Percentiles rank a stretch among this genome's conserved stretches.
These are phyloP conservation scores for Poterioochromonas sp. DNA, from an alignment of 352 stramenopile species.

Conservation along the genomic window DNA sequence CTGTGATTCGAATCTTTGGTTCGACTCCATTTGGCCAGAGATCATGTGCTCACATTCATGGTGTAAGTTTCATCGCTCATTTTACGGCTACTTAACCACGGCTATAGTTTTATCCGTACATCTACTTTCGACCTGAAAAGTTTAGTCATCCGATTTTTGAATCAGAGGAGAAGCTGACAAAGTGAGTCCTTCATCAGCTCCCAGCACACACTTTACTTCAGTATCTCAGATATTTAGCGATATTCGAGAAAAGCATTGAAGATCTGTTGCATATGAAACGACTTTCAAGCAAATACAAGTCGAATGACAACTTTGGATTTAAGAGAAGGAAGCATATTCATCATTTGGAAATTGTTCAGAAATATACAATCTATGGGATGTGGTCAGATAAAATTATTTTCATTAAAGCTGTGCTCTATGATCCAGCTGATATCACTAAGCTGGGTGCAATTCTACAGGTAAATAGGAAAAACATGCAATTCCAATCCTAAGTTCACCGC, in stretches of 20 bases:
- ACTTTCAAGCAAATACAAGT: background rate
- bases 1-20: slow-evolving; percentile 26
- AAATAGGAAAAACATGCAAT: background rate
- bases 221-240: background rate
- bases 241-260: background rate
- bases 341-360: slow-evolving; percentile 1
- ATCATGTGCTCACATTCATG: slow-evolving; percentile 18
- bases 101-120: slow-evolving; percentile 3
- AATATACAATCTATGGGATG: background rate
- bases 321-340: slow-evolving; percentile 6
- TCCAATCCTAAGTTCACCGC: background rate
- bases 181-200: background rate
- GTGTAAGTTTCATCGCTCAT: background rate
- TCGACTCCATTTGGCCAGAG: background rate
- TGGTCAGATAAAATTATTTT: background rate
- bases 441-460: background rate
- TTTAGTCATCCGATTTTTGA: background rate
- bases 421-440: background rate
- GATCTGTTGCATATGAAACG: background rate
- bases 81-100: background rate
- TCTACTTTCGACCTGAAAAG: slow-evolving; percentile 24
- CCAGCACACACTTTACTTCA: background rate
- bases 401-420: slow-evolving; percentile 9
- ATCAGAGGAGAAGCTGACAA: background rate
- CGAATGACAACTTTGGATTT: background rate